A percentile compares a stretch with the other conserved stretches of the same genome.
These are phyloP conservation scores for Xylaria grammica DNA, from an alignment of 495 filamentous ascomycete genomes.

Conservation along the genomic window DNA sequence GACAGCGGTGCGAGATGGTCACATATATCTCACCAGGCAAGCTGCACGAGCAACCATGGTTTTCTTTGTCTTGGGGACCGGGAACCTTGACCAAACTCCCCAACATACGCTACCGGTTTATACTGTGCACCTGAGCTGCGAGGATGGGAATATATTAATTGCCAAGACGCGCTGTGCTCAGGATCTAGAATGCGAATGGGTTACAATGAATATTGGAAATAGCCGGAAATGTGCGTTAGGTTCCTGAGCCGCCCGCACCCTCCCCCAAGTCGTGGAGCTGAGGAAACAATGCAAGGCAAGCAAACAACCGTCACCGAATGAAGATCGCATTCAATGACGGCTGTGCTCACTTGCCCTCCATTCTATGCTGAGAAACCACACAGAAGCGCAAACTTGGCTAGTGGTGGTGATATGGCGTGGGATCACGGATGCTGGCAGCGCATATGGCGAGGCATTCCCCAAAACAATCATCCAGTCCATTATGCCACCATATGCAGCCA, in stretches of 20 bases:
- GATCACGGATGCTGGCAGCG: conserved; percentile 10
- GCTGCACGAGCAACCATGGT: conserved; percentile 12
- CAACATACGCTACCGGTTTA: conserved; percentile 8
- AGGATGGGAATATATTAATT: conserved; percentile 32
- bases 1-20: background rate
- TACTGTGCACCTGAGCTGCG: conserved; percentile 23
- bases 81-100: conserved; percentile 11
- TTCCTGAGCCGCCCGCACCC: conserved; percentile 21
- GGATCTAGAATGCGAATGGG: conserved; percentile 27
- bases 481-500: background rate
- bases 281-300: conserved; percentile 16
- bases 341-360: background rate
- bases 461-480: background rate
- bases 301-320: conserved; percentile 13
- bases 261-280: conserved; percentile 19
- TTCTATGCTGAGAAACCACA: background rate
- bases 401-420: conserved; percentile 4
- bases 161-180: conserved; percentile 26
- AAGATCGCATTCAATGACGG: background rate
- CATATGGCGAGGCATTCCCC: background rate
- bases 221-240: conserved; percentile 35
- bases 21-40: conserved; percentile 18
- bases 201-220: conserved; percentile 27
- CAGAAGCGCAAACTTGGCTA: background rate
- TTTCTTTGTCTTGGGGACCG: conserved; percentile 31